These are phyloP conservation scores for Chamaecyparis obtusa DNA, from an alignment of 75 land plant species.

Conservation along the genomic window DNA sequence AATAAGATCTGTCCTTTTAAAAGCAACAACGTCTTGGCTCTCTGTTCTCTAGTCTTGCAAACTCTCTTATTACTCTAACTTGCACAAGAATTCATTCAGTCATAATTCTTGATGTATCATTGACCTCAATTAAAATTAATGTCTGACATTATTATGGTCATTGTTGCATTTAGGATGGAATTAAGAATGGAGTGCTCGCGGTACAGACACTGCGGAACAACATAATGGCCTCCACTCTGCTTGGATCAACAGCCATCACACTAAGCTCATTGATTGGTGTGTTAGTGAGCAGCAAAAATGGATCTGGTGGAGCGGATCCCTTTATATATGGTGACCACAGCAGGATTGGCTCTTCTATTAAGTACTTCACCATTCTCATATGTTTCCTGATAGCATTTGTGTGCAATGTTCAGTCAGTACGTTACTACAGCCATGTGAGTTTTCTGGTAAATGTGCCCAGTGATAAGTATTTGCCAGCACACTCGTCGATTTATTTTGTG, in stretches of 20 bases:
- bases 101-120: neutral
- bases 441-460: slow-evolving; percentile 71
- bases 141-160: neutral
- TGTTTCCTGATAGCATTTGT: slow-evolving; percentile 76
- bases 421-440: slow-evolving; percentile 84
- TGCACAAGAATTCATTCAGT: neutral
- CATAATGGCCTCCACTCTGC: slow-evolving; percentile 85
- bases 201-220: slow-evolving; percentile 83
- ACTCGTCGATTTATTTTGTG: slow-evolving; percentile 34
- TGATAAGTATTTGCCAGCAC: slow-evolving; percentile 15
- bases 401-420: slow-evolving; percentile 63
- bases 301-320: slow-evolving; percentile 3
- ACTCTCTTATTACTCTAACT: neutral
- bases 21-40: neutral
- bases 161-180: slow-evolving; percentile 30
- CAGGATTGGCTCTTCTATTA: slow-evolving; percentile 26
- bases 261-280: slow-evolving; percentile 72
- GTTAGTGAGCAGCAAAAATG: slow-evolving; percentile 48
- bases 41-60: neutral
- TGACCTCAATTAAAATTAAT: neutral
- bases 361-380: slow-evolving; percentile 53
- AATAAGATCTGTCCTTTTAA: neutral
- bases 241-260: slow-evolving; percentile 73
- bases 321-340: slow-evolving; percentile 53
- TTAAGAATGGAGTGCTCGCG: slow-evolving; percentile 70